Percentiles rank a stretch among this genome's conserved stretches.
Evolutionary conservation across 2,329 filamentous ascomycete species (phyloP).

Genomic region (Aspergillus quadrilineatus): DNA sequence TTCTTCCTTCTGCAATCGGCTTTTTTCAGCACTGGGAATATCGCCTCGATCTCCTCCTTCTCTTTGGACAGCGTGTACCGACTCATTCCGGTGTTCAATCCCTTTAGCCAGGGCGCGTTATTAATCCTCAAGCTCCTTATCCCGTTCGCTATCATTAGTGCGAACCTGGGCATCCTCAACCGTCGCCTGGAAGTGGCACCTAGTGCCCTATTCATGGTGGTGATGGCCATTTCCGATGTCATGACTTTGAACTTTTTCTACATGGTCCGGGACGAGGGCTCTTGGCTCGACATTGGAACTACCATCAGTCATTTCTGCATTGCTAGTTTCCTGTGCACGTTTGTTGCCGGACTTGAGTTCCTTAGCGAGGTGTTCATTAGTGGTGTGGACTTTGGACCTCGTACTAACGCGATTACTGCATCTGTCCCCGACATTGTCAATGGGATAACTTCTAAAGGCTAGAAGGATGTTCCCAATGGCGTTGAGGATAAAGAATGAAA

Average conservation of each 20-base stretch:
- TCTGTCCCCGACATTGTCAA: slow-evolving; percentile 23
- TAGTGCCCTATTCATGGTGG: slow-evolving; percentile 87
- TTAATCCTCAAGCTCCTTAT: slow-evolving; percentile 87
- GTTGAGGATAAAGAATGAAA: slow-evolving; percentile 1
- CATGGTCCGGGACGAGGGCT: slow-evolving; percentile 93
- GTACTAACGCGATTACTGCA: slow-evolving; percentile 16
- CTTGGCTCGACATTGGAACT: slow-evolving; percentile 95
- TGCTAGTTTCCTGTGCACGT: slow-evolving; percentile 83
- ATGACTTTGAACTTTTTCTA: slow-evolving; percentile 96
- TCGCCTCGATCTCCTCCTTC: slow-evolving; percentile 91
- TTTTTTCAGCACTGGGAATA: slow-evolving; percentile 96
- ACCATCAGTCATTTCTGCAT: slow-evolving; percentile 96
- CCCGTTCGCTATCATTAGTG: slow-evolving; percentile 87
- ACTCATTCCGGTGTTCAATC: slow-evolving; percentile 87
- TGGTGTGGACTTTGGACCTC: slow-evolving; percentile 63
- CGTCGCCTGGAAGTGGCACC: slow-evolving; percentile 78
- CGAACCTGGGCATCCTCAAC: slow-evolving; percentile 92
- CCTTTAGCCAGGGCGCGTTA: slow-evolving; percentile 84
- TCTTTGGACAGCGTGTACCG: slow-evolving; percentile 86
- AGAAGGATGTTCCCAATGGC: background rate
- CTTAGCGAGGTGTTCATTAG: slow-evolving; percentile 79
- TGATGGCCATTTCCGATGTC: slow-evolving; percentile 87
- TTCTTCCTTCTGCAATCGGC: slow-evolving; percentile 90
- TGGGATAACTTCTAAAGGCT: slow-evolving; percentile 18
- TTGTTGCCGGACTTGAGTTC: slow-evolving; percentile 83